Base-by-base conservation (phyloP, 495 filamentous ascomycete genomes). In the Sordaria brevicollis region DNA sequence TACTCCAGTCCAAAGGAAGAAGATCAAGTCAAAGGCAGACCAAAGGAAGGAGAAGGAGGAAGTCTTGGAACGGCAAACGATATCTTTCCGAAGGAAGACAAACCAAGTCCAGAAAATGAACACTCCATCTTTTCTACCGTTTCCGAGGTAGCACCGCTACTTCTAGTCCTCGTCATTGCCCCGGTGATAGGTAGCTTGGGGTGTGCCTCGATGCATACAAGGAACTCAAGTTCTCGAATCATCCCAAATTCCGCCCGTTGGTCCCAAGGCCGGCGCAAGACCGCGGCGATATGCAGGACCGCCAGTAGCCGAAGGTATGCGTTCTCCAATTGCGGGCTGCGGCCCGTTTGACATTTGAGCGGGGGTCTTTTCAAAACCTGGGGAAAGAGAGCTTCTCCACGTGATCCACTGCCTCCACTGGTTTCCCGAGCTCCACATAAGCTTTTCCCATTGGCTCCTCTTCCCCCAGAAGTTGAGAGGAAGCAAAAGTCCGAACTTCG, bases 211-310 rank as follows among this genome's bases (percentile, higher is more conserved):
- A 57, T 57, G 49, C 49, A 62, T 62, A 10, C n/a, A n/a, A n/a
- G 62, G 13, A 57, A 35, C 15, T 57, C 43, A 19, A 29, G 43
- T 31, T 34, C 33, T 43, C 49, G 54, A 66, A 36, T 31, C 35
- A n/a, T 68, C 19, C 65, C 65, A 70, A 62, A 74, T 74, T 74
- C 72, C 72, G 72, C 70, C 49, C 49, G 25, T 31, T 13, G n/a
- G n/a, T n/a, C n/a, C n/a, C n/a, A n/a, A n/a, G n/a, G n/a, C n/a
- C n/a, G n/a, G n/a, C n/a, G n/a, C 13, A 31, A 31, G 49, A 62
- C 49, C 49, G 49, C 49, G 25, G n/a, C n/a, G n/a, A n/a, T n/a
- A 8, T 57, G 25, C 49, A 33, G 41, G 67, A 43, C 71, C 71
- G 71, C 57, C 39, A 49, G 17, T 72, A 72, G 71, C 71, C 71